Evolutionary conservation across 1,284 basidiomycete species (phyloP), one percentile per base, ranked within the genome.

Genomic region (Apiotrichum siamense): DNA sequence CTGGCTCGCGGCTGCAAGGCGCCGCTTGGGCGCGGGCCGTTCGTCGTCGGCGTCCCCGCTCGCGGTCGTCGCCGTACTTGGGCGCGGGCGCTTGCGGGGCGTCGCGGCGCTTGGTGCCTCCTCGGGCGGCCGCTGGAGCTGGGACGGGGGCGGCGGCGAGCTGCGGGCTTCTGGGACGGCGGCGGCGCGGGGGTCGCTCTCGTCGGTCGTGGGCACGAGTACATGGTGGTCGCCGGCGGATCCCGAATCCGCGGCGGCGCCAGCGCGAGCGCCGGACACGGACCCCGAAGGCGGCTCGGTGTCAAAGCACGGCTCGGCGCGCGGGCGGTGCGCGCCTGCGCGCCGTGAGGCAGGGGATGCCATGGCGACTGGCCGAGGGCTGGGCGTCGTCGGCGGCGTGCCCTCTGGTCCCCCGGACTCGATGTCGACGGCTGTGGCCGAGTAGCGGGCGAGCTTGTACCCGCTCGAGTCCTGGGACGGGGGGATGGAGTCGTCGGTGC

Each of bases 391-490:
- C n/a, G n/a, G n/a, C n/a, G n/a, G n/a, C n/a, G n/a, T n/a, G 29
- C 29, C 29, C 29, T 31, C 29, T 15, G 7, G 9, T 7, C 15
- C 29, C 29, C 15, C 29, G 33, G 11, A 13, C 33, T 13, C 33
- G 13, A 38, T 36, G 44, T 15, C 33, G 35, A 21, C n/a, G 41
- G 36, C 20, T 15, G 44, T 40, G 39, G 40, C 31, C 26, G 26
- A 21, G 40, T 50, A 56, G 7, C 37, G 47, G 10, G 44, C 21
- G 2, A 57, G 42, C 11, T 37, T 35, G 27, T 52, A 46, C 23
- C 29, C 29, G 6, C 32, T 20, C 21, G 51, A 54, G 49, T 54
- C 52, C 38, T 57, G 55, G 26, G 55, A 57, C 25, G 48, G 49
- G 3, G 52, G 41, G 1, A 54, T 24, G 3, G 55, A 57, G 27